Evolutionary conservation across 1,139 yeast species (phyloP).

Genomic region (Zygoascus meyerae): DNA sequence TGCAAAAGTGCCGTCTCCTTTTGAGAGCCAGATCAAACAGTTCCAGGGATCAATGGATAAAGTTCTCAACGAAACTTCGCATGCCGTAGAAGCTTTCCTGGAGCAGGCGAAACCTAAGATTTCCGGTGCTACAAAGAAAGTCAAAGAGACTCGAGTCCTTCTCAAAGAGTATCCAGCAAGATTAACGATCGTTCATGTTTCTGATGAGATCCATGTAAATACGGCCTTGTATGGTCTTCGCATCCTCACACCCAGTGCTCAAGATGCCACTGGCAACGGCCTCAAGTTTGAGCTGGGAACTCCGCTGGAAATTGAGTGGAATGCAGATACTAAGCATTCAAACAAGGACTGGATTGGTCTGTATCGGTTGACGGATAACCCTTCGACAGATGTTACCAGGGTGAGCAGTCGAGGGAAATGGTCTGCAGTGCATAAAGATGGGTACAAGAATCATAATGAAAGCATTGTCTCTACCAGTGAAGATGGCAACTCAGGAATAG

Average conservation of each 20-base stretch:
- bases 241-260: constrained; percentile 11
- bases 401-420: constrained; percentile 67
- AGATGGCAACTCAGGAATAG: constrained; percentile 42
- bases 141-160: constrained; percentile 30
- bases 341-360: constrained; percentile 73
- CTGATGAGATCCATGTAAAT: constrained; percentile 30
- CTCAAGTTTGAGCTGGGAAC: constrained; percentile 34
- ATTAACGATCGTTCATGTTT: constrained; percentile 31
- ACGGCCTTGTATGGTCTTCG: constrained; percentile 25
- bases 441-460: constrained; percentile 27
- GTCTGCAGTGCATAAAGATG: constrained; percentile 46
- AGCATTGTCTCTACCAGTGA: constrained; percentile 20
- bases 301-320: constrained; percentile 54
- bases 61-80: constrained; percentile 33
- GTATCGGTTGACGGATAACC: constrained; percentile 59
- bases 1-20: constrained; percentile 28
- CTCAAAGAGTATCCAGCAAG: constrained; percentile 35
- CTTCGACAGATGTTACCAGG: constrained; percentile 53
- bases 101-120: constrained; percentile 29
- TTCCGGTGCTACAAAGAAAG: constrained; percentile 26
- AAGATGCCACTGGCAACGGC: constrained; percentile 10
- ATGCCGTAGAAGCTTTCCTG: constrained; percentile 32
- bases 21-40: constrained; percentile 29
- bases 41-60: constrained; percentile 36
- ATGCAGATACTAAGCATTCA: constrained; percentile 44